Base-by-base conservation (phyloP, 805 yeast species). In the Saccharomyces eubayanus region DNA sequence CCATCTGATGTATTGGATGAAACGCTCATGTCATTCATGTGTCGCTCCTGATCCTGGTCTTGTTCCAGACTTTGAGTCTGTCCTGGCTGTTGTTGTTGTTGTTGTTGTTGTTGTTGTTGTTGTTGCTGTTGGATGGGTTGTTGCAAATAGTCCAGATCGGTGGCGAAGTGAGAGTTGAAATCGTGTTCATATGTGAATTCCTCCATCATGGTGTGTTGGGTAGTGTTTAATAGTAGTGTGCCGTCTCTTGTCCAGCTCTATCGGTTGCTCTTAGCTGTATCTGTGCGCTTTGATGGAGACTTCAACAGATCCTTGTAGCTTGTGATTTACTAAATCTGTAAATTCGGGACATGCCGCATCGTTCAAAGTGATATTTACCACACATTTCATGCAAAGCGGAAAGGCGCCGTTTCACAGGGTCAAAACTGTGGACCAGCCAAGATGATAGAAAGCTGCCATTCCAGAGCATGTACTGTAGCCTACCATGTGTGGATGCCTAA, bases 81-180 rank as follows among this genome's bases (percentile, higher is more conserved):
- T 12, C 21, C 31, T 20, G 29, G 31, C 21, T n/a, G 51, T 5
- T 12, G 40, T 8, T 24, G 21, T 24, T 24, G 49, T 11, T 3
- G 48, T 6, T 40, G 51, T 28, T 36, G 45, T 6, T 29, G 30
- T 41, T 48, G 28, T 41, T 51, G 40, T 9, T 45, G n/a, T 14
- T 43, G 24, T 41, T 28, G 46, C 29, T 27, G 9, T n/a, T 27
- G n/a, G 46, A 10, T 45, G n/a, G 16, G 43, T n/a, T 31, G 11
- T 21, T 30, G 48, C 21, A 51, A 21, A 29, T 51, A 21, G 30
- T 36, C 47, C 20, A 54, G 48, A 31, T 40, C 52, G 2, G 43
- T 16, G 20, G 43, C 43, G 16, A 36, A 36, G 20, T 36, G 21
- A 1, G 43, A n/a, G 24, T 36, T 36, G 16, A 36, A 36, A 36